Evolutionary conservation across 768 basidiomycete species (phyloP).

Genomic region (Mycena crocata): DNA sequence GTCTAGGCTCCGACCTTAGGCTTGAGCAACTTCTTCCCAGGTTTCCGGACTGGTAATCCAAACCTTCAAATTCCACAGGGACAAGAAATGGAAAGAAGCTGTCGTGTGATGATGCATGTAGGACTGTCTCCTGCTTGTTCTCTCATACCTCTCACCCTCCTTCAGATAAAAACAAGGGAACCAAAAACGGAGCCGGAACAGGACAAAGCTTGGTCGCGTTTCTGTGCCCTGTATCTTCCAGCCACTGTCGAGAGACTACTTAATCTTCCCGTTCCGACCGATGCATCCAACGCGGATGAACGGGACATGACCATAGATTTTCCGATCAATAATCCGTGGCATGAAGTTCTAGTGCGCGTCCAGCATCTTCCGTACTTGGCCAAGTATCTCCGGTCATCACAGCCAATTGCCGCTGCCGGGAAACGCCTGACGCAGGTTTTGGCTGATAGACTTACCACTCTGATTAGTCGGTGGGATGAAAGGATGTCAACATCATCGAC

Average conservation of each 20-base stretch:
- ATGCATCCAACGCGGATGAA: not conserved
- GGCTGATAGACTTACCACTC: conserved; percentile 27
- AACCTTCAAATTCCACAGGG: conserved; percentile 5
- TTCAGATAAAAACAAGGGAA: conserved; percentile 18
- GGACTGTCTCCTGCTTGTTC: not conserved
- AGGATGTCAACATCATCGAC: conserved; percentile 6
- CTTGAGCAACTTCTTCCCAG: not conserved
- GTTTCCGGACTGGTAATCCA: conserved; percentile 10
- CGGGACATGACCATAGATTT: conserved; percentile 6
- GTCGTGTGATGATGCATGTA: conserved; percentile 7
- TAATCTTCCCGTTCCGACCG: conserved; percentile 23
- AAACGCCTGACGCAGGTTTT: conserved; percentile 29
- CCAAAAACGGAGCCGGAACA: conserved; percentile 17
- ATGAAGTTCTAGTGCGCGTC: conserved; percentile 32
- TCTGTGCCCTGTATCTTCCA: conserved; percentile 36
- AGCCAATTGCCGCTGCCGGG: conserved; percentile 30
- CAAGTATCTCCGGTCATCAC: conserved; percentile 35
- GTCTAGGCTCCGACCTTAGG: not conserved
- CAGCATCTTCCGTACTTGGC: conserved; percentile 38
- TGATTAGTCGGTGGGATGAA: conserved; percentile 28
- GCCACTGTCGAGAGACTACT: conserved; percentile 32
- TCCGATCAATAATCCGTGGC: conserved; percentile 28
- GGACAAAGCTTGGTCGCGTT: conserved; percentile 30
- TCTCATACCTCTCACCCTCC: too few species aligned
- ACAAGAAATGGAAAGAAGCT: conserved; percentile 15